Evolutionary conservation across 305 asterid species (phyloP).

Genomic region (Fraxinus velutina): DNA sequence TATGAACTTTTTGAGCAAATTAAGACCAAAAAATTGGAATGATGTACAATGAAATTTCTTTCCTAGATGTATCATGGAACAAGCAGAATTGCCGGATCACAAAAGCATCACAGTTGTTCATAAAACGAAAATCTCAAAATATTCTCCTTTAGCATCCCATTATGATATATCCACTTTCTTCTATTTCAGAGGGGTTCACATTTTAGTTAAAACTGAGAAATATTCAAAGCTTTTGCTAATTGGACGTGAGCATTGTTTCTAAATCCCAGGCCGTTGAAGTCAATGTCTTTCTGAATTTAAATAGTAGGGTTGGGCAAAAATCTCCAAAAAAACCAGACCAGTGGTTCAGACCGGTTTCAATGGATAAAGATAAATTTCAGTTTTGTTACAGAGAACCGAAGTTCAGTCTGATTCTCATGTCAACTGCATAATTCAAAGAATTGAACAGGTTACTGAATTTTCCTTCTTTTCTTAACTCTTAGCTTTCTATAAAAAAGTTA

Average conservation of each 20-base stretch:
- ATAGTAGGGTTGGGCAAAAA: neutral
- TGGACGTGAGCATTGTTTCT: neutral
- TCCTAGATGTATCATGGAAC: constrained; percentile 17
- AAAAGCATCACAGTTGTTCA: neutral
- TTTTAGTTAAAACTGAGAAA: neutral
- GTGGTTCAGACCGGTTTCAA: neutral
- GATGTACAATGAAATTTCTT: constrained; percentile 13
- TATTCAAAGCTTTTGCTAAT: neutral
- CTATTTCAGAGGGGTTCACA: neutral
- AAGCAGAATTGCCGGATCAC: neutral
- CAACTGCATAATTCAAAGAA: neutral
- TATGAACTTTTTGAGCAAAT: constrained; percentile 17
- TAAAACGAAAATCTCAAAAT: neutral
- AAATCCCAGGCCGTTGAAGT: neutral
- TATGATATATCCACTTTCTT: neutral
- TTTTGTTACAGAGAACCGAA: neutral
- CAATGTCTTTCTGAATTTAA: neutral
- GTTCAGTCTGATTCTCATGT: neutral
- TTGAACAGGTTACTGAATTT: neutral
- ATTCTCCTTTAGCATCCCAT: neutral
- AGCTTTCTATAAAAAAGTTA: neutral
- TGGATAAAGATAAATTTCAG: neutral
- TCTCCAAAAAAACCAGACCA: neutral
- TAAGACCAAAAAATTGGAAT: constrained; percentile 5
- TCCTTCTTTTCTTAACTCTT: neutral